Evolutionary conservation across 1,284 basidiomycete genomes (phyloP).

Genomic region (Clitocybe nebularis): DNA sequence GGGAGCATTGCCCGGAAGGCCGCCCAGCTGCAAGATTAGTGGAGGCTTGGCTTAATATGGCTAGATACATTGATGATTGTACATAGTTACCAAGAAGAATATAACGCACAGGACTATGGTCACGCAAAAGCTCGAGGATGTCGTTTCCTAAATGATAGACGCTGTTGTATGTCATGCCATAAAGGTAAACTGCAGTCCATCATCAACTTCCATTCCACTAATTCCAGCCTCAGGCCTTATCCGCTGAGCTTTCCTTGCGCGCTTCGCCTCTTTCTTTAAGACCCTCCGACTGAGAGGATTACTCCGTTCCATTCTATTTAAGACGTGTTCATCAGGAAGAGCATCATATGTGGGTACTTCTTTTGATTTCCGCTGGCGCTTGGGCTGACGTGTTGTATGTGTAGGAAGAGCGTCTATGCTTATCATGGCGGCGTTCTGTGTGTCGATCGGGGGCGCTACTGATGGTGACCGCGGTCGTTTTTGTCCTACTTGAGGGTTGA

Average conservation of each 20-base stretch:
- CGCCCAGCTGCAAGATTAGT: constrained; percentile 6
- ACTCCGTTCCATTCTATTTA: constrained; percentile 39
- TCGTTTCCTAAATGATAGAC: too few relatives aligned
- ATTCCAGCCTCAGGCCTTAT: constrained; percentile 15
- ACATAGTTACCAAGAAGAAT: too few relatives aligned
- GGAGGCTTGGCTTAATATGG: constrained; percentile 4
- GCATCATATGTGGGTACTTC: constrained; percentile 48
- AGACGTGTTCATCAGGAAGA: constrained; percentile 37
- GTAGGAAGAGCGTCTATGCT: constrained; percentile 14
- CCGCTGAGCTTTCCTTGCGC: constrained; percentile 43
- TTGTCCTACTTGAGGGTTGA: constrained; percentile 30
- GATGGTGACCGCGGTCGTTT: constrained; percentile 43
- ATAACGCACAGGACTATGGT: too few relatives aligned
- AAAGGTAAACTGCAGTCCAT: constrained; percentile 43
- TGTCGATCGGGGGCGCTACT: constrained; percentile 16
- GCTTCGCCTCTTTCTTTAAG: constrained; percentile 61
- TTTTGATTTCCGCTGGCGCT: constrained; percentile 54
- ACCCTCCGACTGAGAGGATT: constrained; percentile 56
- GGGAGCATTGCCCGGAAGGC: constrained; percentile 3
- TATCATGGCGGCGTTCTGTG: constrained; percentile 15
- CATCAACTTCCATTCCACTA: constrained; percentile 41
- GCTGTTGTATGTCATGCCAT: constrained; percentile 36
- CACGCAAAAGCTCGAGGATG: too few relatives aligned
- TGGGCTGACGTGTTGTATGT: constrained; percentile 41
- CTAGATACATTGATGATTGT: background rate